Conservation (phyloP, 1,284 basidiomycete species). For the Malassezia pachydermatis region DNA sequence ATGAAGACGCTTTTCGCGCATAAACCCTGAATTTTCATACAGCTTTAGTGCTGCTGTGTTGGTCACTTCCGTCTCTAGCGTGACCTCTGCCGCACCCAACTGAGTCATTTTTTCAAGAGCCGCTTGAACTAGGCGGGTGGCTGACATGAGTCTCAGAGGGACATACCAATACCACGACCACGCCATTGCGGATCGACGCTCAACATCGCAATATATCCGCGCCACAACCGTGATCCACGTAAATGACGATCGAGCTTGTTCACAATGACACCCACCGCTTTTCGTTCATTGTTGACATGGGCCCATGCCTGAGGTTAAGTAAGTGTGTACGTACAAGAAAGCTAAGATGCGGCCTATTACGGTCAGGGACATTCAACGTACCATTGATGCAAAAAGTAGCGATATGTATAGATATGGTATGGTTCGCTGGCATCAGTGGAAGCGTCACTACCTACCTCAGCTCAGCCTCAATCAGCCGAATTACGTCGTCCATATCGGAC, state of each 20-base stretch:
- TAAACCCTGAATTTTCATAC: slow-evolving; percentile 85
- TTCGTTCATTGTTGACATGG: background rate
- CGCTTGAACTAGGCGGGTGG: slow-evolving; percentile 54
- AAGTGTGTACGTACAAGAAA: slow-evolving; percentile 58
- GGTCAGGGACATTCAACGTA: background rate
- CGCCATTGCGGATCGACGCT: slow-evolving; percentile 28
- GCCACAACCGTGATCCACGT: slow-evolving; percentile 55
- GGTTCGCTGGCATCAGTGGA: slow-evolving; percentile 68
- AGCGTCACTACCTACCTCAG: slow-evolving; percentile 42
- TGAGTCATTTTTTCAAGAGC: slow-evolving; percentile 10
- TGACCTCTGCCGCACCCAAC: slow-evolving; percentile 51
- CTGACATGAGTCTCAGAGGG: slow-evolving; percentile 1
- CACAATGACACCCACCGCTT: slow-evolving; percentile 65
- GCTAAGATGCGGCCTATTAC: slow-evolving; percentile 63
- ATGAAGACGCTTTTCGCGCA: slow-evolving; percentile 84
- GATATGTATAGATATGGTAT: slow-evolving; percentile 80
- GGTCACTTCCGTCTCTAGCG: slow-evolving; percentile 93
- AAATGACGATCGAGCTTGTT: slow-evolving; percentile 83
- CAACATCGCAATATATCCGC: slow-evolving; percentile 97
- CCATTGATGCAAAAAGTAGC: slow-evolving; percentile 67
- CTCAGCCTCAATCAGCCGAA: slow-evolving; percentile 40
- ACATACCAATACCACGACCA: slow-evolving; percentile 70
- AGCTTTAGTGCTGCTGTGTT: slow-evolving; percentile 74
- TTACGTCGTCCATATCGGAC: slow-evolving; percentile 22
- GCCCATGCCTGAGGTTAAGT: background rate